These are phyloP conservation scores for Rasamsonia emersonii DNA, from an alignment of 2,329 filamentous ascomycete genomes.

Conservation along the genomic window DNA sequence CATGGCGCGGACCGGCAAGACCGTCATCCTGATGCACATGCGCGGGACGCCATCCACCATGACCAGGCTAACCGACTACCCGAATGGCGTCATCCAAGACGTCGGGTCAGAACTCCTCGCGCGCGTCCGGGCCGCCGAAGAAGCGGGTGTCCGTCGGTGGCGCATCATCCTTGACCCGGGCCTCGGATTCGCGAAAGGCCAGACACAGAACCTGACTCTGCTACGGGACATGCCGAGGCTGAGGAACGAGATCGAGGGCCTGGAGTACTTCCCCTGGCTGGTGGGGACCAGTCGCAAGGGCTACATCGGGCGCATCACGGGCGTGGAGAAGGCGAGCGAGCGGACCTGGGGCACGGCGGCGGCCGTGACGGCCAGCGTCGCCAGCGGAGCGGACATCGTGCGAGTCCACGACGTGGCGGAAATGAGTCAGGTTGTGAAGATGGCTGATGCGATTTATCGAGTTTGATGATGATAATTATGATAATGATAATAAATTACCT, in stretches of 20 bases:
- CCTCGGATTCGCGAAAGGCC: slow-evolving; percentile 84
- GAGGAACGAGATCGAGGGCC: slow-evolving; percentile 28
- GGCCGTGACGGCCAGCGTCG: slow-evolving; percentile 74
- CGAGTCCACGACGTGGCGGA: slow-evolving; percentile 83
- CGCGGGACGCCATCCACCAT: slow-evolving; percentile 79
- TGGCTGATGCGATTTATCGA: slow-evolving; percentile 90
- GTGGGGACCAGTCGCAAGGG: slow-evolving; percentile 81
- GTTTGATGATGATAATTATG: slow-evolving; percentile 11
- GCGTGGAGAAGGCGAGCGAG: slow-evolving; percentile 59
- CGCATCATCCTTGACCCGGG: slow-evolving; percentile 91
- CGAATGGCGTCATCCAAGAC: slow-evolving; percentile 55
- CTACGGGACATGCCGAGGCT: slow-evolving; percentile 60
- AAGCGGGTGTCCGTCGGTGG: slow-evolving; percentile 80
- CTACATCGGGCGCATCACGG: slow-evolving; percentile 78
- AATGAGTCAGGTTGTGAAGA: slow-evolving; percentile 75
- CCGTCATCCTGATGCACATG: slow-evolving; percentile 88
- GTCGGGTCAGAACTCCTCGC: slow-evolving; percentile 60
- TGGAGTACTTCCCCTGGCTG: slow-evolving; percentile 70
- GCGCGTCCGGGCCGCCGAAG: slow-evolving; percentile 67
- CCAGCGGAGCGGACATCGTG: slow-evolving; percentile 83
- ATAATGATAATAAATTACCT: too few species aligned
- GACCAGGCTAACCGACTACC: slow-evolving; percentile 61
- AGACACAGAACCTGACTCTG: slow-evolving; percentile 71
- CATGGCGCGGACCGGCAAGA: slow-evolving; percentile 67
- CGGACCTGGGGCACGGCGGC: slow-evolving; percentile 81